phyloP scores from a whole-genome alignment of 441 rosid genomes.

The Populus hybrid region DNA sequence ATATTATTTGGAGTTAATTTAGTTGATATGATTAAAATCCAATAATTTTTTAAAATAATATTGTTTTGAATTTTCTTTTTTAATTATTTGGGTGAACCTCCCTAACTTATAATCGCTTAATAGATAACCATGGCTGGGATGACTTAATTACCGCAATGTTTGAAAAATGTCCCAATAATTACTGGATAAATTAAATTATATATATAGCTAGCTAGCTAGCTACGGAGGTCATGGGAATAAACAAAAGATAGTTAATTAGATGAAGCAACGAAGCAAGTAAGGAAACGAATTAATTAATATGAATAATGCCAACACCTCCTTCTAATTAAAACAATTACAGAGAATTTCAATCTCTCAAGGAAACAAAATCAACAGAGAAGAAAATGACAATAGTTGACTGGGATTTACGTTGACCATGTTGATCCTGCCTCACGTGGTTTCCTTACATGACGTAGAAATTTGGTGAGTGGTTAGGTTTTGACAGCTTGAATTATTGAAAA shows the following conservation, averaged over 20 bases:
- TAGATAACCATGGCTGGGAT: not conserved
- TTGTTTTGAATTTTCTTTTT: too few species aligned
- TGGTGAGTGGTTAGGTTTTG: constrained; percentile 35
- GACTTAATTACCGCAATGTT: not conserved
- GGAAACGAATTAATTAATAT: not conserved
- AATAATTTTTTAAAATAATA: too few species aligned
- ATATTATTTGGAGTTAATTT: too few species aligned
- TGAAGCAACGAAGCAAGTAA: constrained; percentile 15
- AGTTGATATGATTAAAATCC: too few species aligned
- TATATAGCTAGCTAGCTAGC: too few species aligned
- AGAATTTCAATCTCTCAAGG: constrained; percentile 19
- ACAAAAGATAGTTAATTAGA: not conserved
- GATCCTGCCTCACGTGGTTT: constrained; percentile 38
- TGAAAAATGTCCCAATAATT: not conserved
- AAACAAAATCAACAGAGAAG: constrained; percentile 26
- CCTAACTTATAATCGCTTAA: too few species aligned
- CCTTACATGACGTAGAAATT: constrained; percentile 35
- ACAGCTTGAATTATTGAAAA: constrained; percentile 17
- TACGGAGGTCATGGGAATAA: not conserved
- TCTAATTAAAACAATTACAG: constrained; percentile 9
- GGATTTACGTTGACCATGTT: constrained; percentile 30
- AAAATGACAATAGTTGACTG: constrained; percentile 33
- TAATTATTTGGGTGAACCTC: too few species aligned
- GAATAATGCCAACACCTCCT: constrained; percentile 13
- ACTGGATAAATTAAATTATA: too few species aligned